A percentile compares a stretch with the other conserved stretches of the same genome.
phyloP scores from a whole-genome alignment of 1,284 basidiomycete species.

The Waitea zeae region DNA sequence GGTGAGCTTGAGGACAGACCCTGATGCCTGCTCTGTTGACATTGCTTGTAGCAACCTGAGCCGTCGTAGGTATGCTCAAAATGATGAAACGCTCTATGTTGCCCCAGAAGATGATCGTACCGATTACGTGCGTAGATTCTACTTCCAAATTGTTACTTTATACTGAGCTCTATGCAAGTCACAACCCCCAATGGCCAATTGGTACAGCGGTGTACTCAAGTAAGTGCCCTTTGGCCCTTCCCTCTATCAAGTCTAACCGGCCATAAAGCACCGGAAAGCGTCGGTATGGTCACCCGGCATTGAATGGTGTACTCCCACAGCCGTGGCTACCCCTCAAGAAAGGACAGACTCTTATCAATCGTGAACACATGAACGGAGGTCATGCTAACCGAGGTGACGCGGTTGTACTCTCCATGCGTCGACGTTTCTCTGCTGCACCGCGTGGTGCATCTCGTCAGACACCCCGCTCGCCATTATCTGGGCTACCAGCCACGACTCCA shows the following conservation, averaged over 20 bases:
- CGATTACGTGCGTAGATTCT: constrained; percentile 50
- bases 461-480: constrained; percentile 5
- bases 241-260: constrained; percentile 1
- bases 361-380: constrained; percentile 15
- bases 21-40: constrained; percentile 4
- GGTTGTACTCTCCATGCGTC: constrained; percentile 57
- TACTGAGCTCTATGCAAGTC: constrained; percentile 34
- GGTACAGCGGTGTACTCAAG: constrained; percentile 85
- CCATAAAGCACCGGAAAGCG: constrained; percentile 59
- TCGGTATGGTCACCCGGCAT: constrained; percentile 81
- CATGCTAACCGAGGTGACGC: constrained; percentile 37
- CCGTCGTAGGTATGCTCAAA: constrained; percentile 72
- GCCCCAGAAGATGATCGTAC: constrained; percentile 82
- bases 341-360: constrained; percentile 51
- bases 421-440: not conserved
- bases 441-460: not conserved
- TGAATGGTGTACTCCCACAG: constrained; percentile 74
- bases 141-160: constrained; percentile 1
- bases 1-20: constrained; percentile 21
- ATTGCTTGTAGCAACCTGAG: constrained; percentile 48
- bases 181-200: constrained; percentile 88
- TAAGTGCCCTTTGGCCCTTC: constrained; percentile 15
- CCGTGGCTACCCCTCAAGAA: constrained; percentile 86
- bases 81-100: constrained; percentile 89
- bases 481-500: constrained; percentile 2